Evolutionary conservation across 2,329 filamentous ascomycete species (phyloP), one percentile per base, ranked within the genome.

Genomic region (Beauveria rudraprayagi): DNA sequence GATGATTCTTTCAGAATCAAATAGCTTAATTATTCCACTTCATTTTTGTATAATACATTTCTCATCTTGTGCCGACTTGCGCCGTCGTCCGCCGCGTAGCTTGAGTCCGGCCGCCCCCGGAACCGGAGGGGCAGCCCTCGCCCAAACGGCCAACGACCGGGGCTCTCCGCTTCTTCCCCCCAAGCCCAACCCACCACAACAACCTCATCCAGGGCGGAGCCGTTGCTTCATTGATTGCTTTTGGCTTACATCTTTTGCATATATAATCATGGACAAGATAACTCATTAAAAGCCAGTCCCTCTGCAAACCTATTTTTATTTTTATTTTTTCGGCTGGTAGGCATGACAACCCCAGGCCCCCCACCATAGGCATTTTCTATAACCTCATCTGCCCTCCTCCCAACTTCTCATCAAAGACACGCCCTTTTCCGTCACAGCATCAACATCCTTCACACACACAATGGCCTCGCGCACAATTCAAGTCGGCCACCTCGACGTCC

Each of bases 401-500:
- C 28, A 51, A 51, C 48, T 9, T 28, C 48, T 28, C 48, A 16
- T 22, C 17, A 14, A 37, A 37, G 5, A 14, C 4, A 34, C 30
- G 34, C 1, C 10, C 22, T n/a, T 48, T 24, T 16, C 48, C 19
- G 19, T 34, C 26, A 26, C 8, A 41, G 17, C 28, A 51, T 37
- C 34, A 11, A 37, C 34, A 37, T 14, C 7, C 8, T 19, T 19
- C 41, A 19, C 17, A 10, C 22, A 22, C 22, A 22, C 22, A 22
- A 61, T 61, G 58, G 43, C 51, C 26, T 10, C 43, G 5, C 51
- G 41, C 51, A 62, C n/a, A 30, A 54, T 65, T 51, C 62, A 58
- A 26, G 55, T 63, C 57, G 61, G 54, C 17, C 51, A 63, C 43
- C 57, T 65, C 47, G 63, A 63, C 9, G 56, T 75, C 51, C 62